Base-by-base conservation (phyloP, 2,329 filamentous ascomycete species). In the Diplodia corticola region DNA sequence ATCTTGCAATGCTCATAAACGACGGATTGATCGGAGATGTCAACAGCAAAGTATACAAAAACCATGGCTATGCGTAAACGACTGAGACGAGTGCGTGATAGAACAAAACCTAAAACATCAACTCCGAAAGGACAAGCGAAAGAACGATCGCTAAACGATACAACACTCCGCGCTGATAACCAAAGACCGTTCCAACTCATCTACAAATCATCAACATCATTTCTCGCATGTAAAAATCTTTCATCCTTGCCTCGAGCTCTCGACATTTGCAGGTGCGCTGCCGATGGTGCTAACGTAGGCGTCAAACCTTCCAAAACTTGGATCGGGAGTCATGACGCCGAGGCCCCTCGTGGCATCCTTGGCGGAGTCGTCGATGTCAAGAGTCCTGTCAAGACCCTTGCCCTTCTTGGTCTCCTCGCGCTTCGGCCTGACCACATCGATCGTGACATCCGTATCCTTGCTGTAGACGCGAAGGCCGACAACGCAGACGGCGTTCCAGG, bases 401-500 rank as follows among this genome's bases (percentile, higher is more conserved):
- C 60, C 74, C 73, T 55, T 75, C 77, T 51, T 76, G 72, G 33
- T 74, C 74, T 33, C 73, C 30, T 64, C 65, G 9, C 46, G 44
- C 20, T 50, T 57, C 4, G 59, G 59, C 40, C 65, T 22, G 3
- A 35, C 44, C 5, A 87, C 84, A 68, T 83, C 79, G 20, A 88
- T 80, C 3, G 77, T 80, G 40, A 87, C 80, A 30, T 79, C 78
- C 0, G 76, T 77, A 68, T 85, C 82, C 67, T 84, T 81, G 10
- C 81, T 83, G 70, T 86, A 88, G 0, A 88, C 85, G 5, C 85
- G 78, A 33, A 88, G 73, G 0, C 86, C 86, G 4, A 88, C 81
- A 17, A 88, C 85, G 68, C 84, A 86, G 0, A 87, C 80, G 0
- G 86, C 86, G 70, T 88, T 87, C 86, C 86, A 88, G 0, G 85